Percentiles rank a stretch among this genome's conserved stretches.
phyloP scores from a whole-genome alignment of 2,329 filamentous ascomycete species.

The Pseudocercospora macadamiae region DNA sequence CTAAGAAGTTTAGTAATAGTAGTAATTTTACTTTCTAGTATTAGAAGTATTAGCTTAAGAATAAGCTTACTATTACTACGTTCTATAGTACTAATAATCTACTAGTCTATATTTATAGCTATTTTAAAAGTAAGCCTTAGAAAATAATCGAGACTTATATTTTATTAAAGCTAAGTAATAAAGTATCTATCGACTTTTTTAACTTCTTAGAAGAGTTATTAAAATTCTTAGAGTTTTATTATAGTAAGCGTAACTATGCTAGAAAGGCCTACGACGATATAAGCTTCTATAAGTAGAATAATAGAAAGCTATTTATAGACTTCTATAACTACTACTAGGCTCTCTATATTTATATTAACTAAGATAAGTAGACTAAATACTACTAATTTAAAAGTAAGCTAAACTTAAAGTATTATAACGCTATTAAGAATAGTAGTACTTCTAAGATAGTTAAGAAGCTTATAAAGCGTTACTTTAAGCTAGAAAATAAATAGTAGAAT shows the following conservation, averaged over 20 bases:
- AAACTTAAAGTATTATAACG: background rate
- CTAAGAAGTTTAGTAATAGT: background rate
- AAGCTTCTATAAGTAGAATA: background rate
- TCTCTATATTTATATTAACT: background rate
- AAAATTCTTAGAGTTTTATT: background rate
- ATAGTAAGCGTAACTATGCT: background rate
- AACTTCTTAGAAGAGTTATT: background rate
- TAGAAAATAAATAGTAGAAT: background rate
- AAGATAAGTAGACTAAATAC: background rate
- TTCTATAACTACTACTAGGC: slow-evolving; percentile 3
- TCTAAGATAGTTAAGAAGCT: background rate
- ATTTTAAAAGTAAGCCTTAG: background rate
- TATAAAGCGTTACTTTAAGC: too few species aligned
- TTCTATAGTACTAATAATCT: background rate
- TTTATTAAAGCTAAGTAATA: background rate
- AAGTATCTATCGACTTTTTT: background rate
- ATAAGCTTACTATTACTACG: background rate
- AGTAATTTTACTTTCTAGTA: background rate
- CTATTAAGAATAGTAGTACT: background rate
- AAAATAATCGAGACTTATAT: background rate
- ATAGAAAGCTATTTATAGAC: slow-evolving; percentile 3
- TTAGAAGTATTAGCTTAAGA: background rate
- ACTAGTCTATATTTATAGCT: background rate
- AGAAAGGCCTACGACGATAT: background rate
- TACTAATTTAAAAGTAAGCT: background rate